These are phyloP conservation scores for Aspergillus novoparasiticus DNA, from an alignment of 2,329 filamentous ascomycete genomes.

Conservation along the genomic window DNA sequence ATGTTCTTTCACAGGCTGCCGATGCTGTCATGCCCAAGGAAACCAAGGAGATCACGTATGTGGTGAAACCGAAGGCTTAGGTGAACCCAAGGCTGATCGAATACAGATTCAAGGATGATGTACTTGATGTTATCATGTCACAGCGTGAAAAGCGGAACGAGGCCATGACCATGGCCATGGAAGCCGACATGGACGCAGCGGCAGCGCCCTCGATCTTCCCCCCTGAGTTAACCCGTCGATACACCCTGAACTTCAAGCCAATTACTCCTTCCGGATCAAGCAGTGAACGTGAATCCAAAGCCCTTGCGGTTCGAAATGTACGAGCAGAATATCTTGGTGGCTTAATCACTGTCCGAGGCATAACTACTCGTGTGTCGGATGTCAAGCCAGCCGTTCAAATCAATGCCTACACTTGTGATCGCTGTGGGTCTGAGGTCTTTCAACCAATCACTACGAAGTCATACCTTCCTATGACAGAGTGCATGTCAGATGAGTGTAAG, in stretches of 20 bases:
- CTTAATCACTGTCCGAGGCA: conserved; percentile 91
- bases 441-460: conserved; percentile 91
- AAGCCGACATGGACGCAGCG: conserved; percentile 65
- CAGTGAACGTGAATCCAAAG: conserved; percentile 60
- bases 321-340: conserved; percentile 89
- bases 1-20: conserved; percentile 83
- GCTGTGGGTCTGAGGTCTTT: conserved; percentile 96
- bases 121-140: conserved; percentile 94
- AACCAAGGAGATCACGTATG: conserved; percentile 74
- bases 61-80: conserved; percentile 6
- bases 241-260: conserved; percentile 95
- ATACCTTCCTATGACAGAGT: conserved; percentile 82
- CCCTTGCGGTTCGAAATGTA: conserved; percentile 88
- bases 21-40: conserved; percentile 83
- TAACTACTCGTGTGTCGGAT: conserved; percentile 92
- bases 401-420: conserved; percentile 96
- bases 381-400: conserved; percentile 98
- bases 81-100: conserved; percentile 22
- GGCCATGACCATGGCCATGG: conserved; percentile 67
- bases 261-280: conserved; percentile 71
- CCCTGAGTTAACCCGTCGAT: conserved; percentile 85
- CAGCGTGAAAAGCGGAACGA: conserved; percentile 86
- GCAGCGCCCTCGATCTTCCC: conserved; percentile 79
- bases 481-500: conserved; percentile 86
- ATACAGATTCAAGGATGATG: conserved; percentile 88